Percentiles rank a stretch among this genome's conserved stretches.
Conservation (phyloP, 176 grass and related monocot genomes). For the Lolium rigidum region DNA sequence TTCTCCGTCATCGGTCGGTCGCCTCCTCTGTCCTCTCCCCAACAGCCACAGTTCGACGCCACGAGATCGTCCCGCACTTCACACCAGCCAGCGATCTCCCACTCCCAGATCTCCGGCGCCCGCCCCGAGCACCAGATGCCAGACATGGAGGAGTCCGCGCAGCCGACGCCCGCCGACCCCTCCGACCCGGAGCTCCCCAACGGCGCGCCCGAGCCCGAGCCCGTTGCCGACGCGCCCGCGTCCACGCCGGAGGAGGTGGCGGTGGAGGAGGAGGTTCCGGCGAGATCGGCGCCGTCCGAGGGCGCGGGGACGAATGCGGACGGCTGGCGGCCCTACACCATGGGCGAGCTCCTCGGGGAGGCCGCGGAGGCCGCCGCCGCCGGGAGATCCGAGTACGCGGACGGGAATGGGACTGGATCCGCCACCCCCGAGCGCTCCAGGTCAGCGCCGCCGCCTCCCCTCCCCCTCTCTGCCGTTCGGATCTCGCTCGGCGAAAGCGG, state of each 20-base stretch:
- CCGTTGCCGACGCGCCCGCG: neutral
- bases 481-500: constrained; percentile 24
- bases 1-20: neutral
- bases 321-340: constrained; percentile 59
- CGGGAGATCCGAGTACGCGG: constrained; percentile 52
- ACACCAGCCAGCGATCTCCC: neutral
- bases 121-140: neutral
- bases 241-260: too few relatives aligned
- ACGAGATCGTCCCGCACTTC: neutral
- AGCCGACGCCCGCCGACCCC: neutral
- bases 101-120: constrained; percentile 1
- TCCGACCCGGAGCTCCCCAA: constrained; percentile 23
- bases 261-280: neutral
- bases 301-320: constrained; percentile 22
- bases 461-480: constrained; percentile 15
- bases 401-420: constrained; percentile 54
- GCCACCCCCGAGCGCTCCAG: constrained; percentile 42
- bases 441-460: constrained; percentile 31
- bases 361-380: constrained; percentile 38
- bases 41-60: neutral
- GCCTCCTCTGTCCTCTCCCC: too few relatives aligned
- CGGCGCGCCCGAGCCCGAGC: constrained; percentile 26
- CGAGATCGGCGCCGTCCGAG: neutral
- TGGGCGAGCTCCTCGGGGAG: constrained; percentile 74
- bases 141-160: constrained; percentile 33